Percentiles rank a stretch among this genome's conserved stretches.
Conservation (phyloP, 768 basidiomycete genomes). For the Hemileccinum rubropunctum region DNA sequence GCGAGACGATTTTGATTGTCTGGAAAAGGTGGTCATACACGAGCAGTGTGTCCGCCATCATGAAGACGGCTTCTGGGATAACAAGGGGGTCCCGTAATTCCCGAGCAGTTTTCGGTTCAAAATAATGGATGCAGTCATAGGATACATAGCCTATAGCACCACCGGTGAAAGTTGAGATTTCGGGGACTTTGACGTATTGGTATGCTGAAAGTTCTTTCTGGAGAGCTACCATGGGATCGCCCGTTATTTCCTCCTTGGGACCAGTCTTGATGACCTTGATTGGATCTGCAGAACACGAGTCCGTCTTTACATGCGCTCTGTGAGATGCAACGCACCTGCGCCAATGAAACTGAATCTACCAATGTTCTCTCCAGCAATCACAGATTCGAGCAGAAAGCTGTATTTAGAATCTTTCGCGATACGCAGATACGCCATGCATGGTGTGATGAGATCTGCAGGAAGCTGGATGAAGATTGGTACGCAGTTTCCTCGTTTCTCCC, state of each 20-base stretch:
- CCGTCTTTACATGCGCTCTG: neutral
- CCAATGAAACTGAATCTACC: conserved; percentile 97
- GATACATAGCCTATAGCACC: conserved; percentile 97
- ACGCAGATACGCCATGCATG: conserved; percentile 94
- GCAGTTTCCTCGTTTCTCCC: conserved; percentile 86
- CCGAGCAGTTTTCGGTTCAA: conserved; percentile 89
- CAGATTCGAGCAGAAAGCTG: conserved; percentile 93
- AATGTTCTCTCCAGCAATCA: conserved; percentile 85
- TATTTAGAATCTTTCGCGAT: conserved; percentile 90
- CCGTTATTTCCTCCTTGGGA: conserved; percentile 73
- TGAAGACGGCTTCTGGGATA: conserved; percentile 96
- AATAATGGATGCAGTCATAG: conserved; percentile 95
- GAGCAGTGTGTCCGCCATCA: conserved; percentile 93
- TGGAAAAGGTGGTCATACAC: conserved; percentile 98
- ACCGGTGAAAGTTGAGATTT: conserved; percentile 92
- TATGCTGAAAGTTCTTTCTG: conserved; percentile 86
- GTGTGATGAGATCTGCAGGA: conserved; percentile 94
- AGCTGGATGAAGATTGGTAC: conserved; percentile 91
- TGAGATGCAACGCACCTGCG: conserved; percentile 58
- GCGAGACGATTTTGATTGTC: conserved; percentile 92
- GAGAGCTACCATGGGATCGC: conserved; percentile 83
- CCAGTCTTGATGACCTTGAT: conserved; percentile 90
- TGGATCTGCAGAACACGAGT: conserved; percentile 59
- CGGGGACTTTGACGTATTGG: conserved; percentile 87
- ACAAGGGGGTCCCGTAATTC: conserved; percentile 71